phyloP scores from a whole-genome alignment of 306 rosid species.

The Parietaria judaica region DNA sequence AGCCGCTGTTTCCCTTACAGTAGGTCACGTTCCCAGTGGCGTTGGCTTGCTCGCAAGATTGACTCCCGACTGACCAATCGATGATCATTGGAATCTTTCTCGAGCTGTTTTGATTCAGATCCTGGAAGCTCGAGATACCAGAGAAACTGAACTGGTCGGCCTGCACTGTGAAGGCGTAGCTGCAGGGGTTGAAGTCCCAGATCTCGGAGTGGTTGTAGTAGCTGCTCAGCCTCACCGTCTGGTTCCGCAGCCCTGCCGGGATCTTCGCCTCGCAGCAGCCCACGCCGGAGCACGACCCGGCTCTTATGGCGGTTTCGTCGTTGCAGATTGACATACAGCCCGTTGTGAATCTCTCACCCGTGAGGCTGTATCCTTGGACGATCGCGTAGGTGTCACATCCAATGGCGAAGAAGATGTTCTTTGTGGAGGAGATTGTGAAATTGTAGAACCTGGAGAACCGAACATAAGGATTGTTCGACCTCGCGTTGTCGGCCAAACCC shows the following conservation, averaged over 20 bases:
- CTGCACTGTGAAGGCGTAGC: constrained; percentile 16
- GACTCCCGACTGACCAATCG: constrained; percentile 15
- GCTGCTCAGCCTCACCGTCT: neutral
- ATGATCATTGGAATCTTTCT: neutral
- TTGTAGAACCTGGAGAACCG: neutral
- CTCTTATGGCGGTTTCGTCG: too few species aligned
- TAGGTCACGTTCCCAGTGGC: too few species aligned
- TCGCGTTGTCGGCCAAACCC: neutral
- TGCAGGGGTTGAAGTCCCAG: constrained; percentile 4
- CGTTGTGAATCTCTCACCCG: neutral
- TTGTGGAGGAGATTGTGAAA: neutral
- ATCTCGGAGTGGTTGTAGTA: neutral
- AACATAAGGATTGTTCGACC: neutral
- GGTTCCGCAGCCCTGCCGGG: constrained; percentile 13
- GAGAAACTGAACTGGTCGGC: constrained; percentile 10
- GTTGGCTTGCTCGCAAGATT: neutral
- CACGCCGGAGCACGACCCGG: constrained; percentile 12
- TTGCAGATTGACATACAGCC: neutral
- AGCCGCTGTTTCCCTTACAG: constrained; percentile 6
- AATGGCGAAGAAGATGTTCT: constrained; percentile 7
- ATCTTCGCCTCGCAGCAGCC: constrained; percentile 21
- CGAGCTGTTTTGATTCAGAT: neutral
- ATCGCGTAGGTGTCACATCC: constrained; percentile 3
- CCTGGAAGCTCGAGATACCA: neutral
- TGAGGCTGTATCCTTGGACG: neutral